Percentiles rank a stretch among this genome's conserved stretches.
These are phyloP conservation scores for Musa beccarii DNA, from an alignment of 176 grass and related monocot species.

Conservation along the genomic window DNA sequence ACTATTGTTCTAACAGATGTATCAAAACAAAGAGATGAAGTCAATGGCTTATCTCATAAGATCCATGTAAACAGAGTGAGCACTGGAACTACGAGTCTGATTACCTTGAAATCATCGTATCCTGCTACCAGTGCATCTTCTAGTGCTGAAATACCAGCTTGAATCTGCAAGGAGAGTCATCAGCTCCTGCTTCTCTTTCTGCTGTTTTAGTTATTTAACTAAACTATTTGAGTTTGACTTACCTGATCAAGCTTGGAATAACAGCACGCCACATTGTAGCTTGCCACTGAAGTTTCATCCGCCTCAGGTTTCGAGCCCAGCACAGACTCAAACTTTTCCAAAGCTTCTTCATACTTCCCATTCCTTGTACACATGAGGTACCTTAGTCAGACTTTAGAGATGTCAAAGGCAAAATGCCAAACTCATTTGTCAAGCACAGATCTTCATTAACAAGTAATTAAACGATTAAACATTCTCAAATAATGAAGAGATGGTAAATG, in stretches of 20 bases:
- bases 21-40: too few species aligned
- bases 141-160: conserved; percentile 76
- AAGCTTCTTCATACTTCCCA: conserved; percentile 74
- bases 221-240: background rate
- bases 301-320: conserved; percentile 68
- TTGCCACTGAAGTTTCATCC: conserved; percentile 57
- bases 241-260: conserved; percentile 92
- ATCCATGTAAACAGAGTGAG: background rate
- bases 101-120: conserved; percentile 92
- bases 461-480: too few species aligned
- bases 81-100: background rate
- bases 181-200: background rate
- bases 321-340: conserved; percentile 94
- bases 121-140: conserved; percentile 78
- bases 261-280: conserved; percentile 94
- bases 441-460: too few species aligned
- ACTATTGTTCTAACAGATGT: too few species aligned
- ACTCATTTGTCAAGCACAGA: too few species aligned
- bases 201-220: background rate
- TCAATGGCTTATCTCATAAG: background rate
- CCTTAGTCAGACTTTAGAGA: background rate
- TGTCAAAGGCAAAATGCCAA: background rate
- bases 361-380: conserved; percentile 28
- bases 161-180: conserved; percentile 27
- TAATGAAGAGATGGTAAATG: too few species aligned